phyloP scores from a whole-genome alignment of 225 moss, liverwort and hornwort species.

The Straminergon stramineum region DNA sequence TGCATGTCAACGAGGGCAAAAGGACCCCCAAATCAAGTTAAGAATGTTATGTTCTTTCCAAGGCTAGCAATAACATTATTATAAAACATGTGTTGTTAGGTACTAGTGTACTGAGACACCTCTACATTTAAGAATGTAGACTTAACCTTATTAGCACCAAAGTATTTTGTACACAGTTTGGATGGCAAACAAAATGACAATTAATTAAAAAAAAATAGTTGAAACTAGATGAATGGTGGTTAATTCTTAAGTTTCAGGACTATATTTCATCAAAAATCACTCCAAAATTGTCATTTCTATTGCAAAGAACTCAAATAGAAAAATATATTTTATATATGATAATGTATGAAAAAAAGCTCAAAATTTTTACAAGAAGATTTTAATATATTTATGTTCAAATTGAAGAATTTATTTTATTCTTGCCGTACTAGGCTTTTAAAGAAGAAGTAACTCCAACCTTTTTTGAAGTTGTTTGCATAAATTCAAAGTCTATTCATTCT shows the following conservation, averaged over 20 bases:
- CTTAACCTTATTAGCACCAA: background rate
- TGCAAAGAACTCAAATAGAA: background rate
- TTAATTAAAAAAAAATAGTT: too few species aligned
- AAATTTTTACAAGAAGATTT: background rate
- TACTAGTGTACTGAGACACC: background rate
- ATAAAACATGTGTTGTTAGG: background rate
- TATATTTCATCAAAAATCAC: background rate
- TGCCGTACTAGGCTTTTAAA: background rate
- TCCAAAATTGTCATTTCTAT: background rate
- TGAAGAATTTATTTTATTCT: background rate
- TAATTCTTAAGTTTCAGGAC: background rate
- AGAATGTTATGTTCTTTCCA: background rate
- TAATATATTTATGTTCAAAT: background rate
- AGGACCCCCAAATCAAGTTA: rapidly evolving
- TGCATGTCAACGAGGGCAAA: background rate
- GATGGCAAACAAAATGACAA: background rate
- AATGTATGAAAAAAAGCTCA: background rate
- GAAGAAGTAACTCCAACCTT: background rate
- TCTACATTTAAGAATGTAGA: background rate
- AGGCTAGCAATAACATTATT: background rate
- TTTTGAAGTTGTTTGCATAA: background rate
- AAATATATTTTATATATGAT: too few species aligned
- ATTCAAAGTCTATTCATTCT: background rate
- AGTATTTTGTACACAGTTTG: background rate
- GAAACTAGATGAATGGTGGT: background rate